Evolutionary conservation across 768 basidiomycete species (phyloP).

Genomic region (Leucosporidium yakuticum): DNA sequence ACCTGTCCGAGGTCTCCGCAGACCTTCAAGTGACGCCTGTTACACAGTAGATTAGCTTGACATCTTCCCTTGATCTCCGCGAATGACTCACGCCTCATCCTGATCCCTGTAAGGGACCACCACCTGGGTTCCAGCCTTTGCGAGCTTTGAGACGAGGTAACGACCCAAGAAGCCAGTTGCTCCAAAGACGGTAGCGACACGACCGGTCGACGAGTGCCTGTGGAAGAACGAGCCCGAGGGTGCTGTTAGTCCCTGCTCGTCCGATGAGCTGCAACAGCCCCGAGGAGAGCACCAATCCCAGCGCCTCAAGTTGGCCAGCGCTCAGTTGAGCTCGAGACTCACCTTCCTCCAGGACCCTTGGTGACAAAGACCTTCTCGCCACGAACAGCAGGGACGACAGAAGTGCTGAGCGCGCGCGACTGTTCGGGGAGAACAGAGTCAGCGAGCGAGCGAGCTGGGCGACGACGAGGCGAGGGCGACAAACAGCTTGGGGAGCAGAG

Average conservation of each 20-base stretch:
- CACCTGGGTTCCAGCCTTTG: conserved; percentile 86
- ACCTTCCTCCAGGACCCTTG: conserved; percentile 30
- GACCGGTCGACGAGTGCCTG: conserved; percentile 53
- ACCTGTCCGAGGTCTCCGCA: conserved; percentile 97
- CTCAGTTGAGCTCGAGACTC: conserved; percentile 1
- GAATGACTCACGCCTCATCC: conserved; percentile 58
- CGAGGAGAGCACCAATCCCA: not conserved
- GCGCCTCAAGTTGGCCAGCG: not conserved
- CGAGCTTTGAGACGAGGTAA: conserved; percentile 89
- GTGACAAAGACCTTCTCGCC: conserved; percentile 14
- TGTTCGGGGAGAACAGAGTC: too few relatives aligned
- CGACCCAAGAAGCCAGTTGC: conserved; percentile 91
- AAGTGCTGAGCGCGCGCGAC: not conserved
- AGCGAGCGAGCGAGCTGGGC: conserved; percentile 10
- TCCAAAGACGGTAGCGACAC: conserved; percentile 93
- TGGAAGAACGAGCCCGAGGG: not conserved
- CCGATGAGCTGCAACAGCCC: not conserved
- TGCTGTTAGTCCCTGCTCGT: not conserved
- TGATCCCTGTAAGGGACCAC: conserved; percentile 92
- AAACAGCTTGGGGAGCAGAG: too few relatives aligned
- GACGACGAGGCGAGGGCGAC: too few relatives aligned
- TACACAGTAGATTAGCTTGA: too few relatives aligned
- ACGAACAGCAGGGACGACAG: not conserved
- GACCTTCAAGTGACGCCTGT: conserved; percentile 65
- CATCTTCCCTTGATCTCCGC: too few relatives aligned